Percentiles rank a stretch among this genome's conserved stretches.
Conservation (phyloP, 441 rosid species). For the Arabidopsis lyrata region DNA sequence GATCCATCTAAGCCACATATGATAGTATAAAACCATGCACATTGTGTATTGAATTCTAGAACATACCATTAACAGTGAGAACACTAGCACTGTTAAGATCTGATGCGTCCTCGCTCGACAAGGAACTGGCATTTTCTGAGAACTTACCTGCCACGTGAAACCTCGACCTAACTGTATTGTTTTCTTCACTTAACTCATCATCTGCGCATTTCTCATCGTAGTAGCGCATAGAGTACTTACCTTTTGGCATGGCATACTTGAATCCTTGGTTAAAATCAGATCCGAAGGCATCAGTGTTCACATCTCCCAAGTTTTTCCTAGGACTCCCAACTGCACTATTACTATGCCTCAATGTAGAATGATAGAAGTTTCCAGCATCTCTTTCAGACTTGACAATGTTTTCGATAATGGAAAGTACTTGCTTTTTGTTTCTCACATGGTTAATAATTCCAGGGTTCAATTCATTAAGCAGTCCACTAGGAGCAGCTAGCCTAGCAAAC, state of each 20-base stretch:
- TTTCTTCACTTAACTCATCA: conserved; percentile 49
- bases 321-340: conserved; percentile 42
- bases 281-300: conserved; percentile 27
- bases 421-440: conserved; percentile 92
- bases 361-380: conserved; percentile 44
- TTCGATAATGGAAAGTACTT: conserved; percentile 94
- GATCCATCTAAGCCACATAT: conserved; percentile 52
- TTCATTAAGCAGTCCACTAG: conserved; percentile 89
- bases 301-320: conserved; percentile 34
- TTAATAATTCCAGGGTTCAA: conserved; percentile 93
- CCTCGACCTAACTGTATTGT: conserved; percentile 51
- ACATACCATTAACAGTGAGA: conserved; percentile 75
- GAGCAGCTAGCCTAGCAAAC: conserved; percentile 87
- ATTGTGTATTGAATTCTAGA: conserved; percentile 3
- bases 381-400: conserved; percentile 71
- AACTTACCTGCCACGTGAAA: conserved; percentile 55
- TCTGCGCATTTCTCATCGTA: conserved; percentile 44
- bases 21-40: conserved; percentile 11
- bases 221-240: conserved; percentile 37
- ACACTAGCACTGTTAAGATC: conserved; percentile 56
- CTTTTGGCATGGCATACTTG: conserved; percentile 44
- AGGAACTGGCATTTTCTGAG: conserved; percentile 56
- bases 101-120: conserved; percentile 59
- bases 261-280: conserved; percentile 44
- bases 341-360: conserved; percentile 56